Conservation (phyloP, 805 yeast genomes). For the Candida taoyuanica region DNA sequence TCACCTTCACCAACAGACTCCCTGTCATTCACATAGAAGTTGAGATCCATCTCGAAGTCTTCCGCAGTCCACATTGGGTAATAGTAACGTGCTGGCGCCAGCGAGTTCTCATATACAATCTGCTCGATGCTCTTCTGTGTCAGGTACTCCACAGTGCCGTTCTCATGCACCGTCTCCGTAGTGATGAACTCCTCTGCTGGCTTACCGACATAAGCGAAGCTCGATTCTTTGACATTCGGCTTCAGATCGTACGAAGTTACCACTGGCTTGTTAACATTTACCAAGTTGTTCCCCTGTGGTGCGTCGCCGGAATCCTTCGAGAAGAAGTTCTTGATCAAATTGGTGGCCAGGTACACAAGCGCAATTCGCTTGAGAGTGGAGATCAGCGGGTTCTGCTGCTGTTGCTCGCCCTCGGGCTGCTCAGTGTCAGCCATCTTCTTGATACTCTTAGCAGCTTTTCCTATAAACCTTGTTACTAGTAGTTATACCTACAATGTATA, state of each 20-base stretch:
- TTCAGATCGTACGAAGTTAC: conserved; percentile 1
- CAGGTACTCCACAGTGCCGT: conserved; percentile 9
- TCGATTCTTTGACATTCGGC: conserved; percentile 12
- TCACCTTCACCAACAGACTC: conserved; percentile 5
- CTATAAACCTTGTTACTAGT: no score
- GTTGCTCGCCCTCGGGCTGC: conserved; percentile 1
- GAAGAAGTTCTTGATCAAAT: conserved; percentile 6
- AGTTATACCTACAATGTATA: no score
- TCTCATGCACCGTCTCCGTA: conserved; percentile 6
- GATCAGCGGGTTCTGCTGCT: conserved; percentile 3
- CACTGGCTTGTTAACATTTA: background rate
- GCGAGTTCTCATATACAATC: conserved; percentile 25
- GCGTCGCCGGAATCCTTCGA: background rate
- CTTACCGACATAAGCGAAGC: conserved; percentile 10
- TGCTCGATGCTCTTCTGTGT: conserved; percentile 18
- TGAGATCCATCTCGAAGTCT: conserved; percentile 15
- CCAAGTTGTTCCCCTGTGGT: background rate
- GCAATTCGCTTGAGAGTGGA: conserved; percentile 10
- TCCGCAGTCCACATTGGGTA: conserved; percentile 21
- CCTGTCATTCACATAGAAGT: conserved; percentile 23
- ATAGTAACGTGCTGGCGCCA: conserved; percentile 14
- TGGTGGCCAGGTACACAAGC: conserved; percentile 13
- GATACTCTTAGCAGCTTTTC: no score
- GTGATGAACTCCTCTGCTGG: conserved; percentile 13
- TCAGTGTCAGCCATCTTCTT: no score